A percentile compares a stretch with the other conserved stretches of the same genome.
These are phyloP conservation scores for Passiflora organensis DNA, from an alignment of 345 rosid species.

Conservation along the genomic window DNA sequence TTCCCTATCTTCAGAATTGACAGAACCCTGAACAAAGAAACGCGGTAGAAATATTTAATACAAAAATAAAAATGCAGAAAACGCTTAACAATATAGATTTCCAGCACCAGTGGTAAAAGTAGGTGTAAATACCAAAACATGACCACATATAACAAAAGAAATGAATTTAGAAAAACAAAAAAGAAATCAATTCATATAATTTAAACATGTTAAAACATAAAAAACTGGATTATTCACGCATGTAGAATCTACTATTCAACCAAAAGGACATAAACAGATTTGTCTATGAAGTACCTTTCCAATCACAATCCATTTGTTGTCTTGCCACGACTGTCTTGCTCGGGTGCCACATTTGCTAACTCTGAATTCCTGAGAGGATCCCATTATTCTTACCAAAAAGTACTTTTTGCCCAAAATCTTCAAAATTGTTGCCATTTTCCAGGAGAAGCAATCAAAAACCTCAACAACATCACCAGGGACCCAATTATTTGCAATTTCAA, in stretches of 20 bases:
- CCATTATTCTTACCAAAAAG: constrained; percentile 54
- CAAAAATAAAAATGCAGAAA: not conserved
- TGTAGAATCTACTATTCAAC: not conserved
- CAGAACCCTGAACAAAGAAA: constrained; percentile 29
- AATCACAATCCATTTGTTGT: constrained; percentile 53
- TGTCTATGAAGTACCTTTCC: constrained; percentile 22
- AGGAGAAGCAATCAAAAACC: constrained; percentile 52
- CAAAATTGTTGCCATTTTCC: constrained; percentile 71
- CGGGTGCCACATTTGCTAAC: constrained; percentile 44
- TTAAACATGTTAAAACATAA: too few species aligned
- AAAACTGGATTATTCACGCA: not conserved
- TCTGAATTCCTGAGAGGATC: constrained; percentile 53
- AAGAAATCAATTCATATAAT: not conserved
- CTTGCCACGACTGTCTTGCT: constrained; percentile 68
- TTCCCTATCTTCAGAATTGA: constrained; percentile 22
- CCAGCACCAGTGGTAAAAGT: not conserved
- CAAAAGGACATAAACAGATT: not conserved
- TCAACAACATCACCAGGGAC: constrained; percentile 69
- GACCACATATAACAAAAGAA: not conserved
- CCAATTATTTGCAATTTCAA: constrained; percentile 39
- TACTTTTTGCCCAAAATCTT: constrained; percentile 40
- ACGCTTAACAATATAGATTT: not conserved
- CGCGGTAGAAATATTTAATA: constrained; percentile 7
- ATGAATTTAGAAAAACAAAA: not conserved
- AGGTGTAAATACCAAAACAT: too few species aligned